Base-by-base conservation (phyloP, 108 stramenopile species). In the Fragilaria crotonensis region DNA sequence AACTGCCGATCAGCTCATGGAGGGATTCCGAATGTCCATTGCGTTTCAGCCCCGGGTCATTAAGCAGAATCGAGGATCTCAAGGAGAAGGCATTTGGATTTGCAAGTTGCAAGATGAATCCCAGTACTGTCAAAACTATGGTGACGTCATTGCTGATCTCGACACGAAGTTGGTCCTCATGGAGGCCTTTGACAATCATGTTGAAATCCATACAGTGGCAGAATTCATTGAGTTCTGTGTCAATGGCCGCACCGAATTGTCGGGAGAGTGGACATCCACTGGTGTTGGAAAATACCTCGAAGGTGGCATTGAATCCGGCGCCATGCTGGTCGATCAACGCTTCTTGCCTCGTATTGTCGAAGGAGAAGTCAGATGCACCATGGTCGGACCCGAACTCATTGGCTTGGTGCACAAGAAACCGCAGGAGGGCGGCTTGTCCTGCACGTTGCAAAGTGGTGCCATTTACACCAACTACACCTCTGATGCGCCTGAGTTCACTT, bases 321-420 rank as follows among this genome's bases (percentile, higher is more conserved):
- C 53, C 5, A 54, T 54, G 53, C 18, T 54, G 53, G 53, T 54
- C 18, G 53, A 54, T 54, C 53, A 54, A 26, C 23, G 53, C 4
- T 54, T 54, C 53, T 54, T 54, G 14, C 36, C 36, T 41, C 36
- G 36, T 41, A 41, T 41, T 41, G 36, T 41, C 4, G 57, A 57
- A 21, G 57, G 57, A 5, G 57, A 57, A 44, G 57, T 57, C 19
- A 31, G 57, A 22, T 57, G 57, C 21, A 7, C 29, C 19, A 28
- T 57, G 5, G 57, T 57, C 11, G 57, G 57, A 20, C 29, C 57
- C 23, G 57, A 57, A 57, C 30, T 57, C 33, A 28, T 57, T 14
- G 57, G 29, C 5, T 28, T 57, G 5, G 57, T 57, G 4, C 57
- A 57, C 33, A 57, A 57, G 57, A 57, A 57, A 41, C 57, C 57